A percentile compares a stretch with the other conserved stretches of the same genome.
Conservation (phyloP, 139 green algal genomes). For the Chlamydomonas sp. region DNA sequence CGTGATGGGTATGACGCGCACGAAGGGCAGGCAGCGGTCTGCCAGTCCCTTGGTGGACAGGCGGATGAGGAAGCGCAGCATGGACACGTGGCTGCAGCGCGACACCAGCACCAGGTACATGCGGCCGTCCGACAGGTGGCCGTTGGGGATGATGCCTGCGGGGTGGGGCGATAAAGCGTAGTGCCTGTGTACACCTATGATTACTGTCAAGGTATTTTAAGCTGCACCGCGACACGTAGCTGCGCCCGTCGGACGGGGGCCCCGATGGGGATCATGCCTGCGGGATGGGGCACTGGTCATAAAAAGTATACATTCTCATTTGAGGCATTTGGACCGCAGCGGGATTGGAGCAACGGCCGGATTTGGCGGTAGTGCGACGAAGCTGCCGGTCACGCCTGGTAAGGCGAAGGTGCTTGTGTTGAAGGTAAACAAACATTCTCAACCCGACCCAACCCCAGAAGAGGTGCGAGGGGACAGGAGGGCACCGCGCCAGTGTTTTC, state of each 20-base stretch:
- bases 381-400: too few relatives aligned
- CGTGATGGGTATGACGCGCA: slow-evolving; percentile 65
- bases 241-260: slow-evolving; percentile 79
- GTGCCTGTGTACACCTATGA: neutral
- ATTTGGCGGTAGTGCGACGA: too few relatives aligned
- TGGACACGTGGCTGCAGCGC: slow-evolving; percentile 64
- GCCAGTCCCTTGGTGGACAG: slow-evolving; percentile 64
- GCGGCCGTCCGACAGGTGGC: slow-evolving; percentile 81
- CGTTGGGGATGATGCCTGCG: slow-evolving; percentile 72
- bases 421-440: too few relatives aligned
- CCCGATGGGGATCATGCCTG: slow-evolving; percentile 72
- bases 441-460: too few relatives aligned
- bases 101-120: slow-evolving; percentile 84
- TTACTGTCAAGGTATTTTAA: neutral
- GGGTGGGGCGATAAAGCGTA: neutral
- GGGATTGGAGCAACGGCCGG: too few relatives aligned
- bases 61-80: slow-evolving; percentile 79
- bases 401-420: too few relatives aligned
- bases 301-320: too few relatives aligned
- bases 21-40: slow-evolving; percentile 59
- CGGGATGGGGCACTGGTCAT: neutral
- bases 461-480: too few relatives aligned
- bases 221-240: slow-evolving; percentile 74
- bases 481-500: too few relatives aligned
- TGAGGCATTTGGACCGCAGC: too few relatives aligned